These are phyloP conservation scores for Ophiocordyceps camponoti-saundersi DNA, from an alignment of 2,329 filamentous ascomycete species.

Conservation along the genomic window DNA sequence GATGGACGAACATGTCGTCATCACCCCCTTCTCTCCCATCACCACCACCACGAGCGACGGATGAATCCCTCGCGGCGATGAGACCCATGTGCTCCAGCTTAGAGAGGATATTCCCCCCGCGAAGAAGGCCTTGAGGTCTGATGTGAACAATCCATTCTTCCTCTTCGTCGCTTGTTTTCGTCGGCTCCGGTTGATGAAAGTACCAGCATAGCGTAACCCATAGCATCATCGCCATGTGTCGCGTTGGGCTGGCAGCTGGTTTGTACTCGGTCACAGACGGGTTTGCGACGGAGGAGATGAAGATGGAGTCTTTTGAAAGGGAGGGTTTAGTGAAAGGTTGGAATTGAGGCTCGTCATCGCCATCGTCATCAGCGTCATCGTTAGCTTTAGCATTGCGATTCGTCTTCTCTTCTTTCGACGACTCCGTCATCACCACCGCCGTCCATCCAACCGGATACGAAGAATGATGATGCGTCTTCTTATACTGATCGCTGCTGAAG, in stretches of 20 bases:
- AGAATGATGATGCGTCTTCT: slow-evolving; percentile 38
- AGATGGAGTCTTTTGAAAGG: slow-evolving; percentile 62
- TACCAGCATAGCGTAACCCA: slow-evolving; percentile 96
- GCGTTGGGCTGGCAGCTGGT: slow-evolving; percentile 61
- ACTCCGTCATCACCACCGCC: slow-evolving; percentile 62
- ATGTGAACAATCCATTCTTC: slow-evolving; percentile 71
- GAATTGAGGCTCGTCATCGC: background rate
- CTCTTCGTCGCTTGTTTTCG: background rate
- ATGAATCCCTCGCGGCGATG: slow-evolving; percentile 57
- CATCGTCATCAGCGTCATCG: slow-evolving; percentile 12
- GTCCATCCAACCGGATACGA: slow-evolving; percentile 79
- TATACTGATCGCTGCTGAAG: slow-evolving; percentile 71
- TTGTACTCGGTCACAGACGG: slow-evolving; percentile 68
- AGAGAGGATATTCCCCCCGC: slow-evolving; percentile 64
- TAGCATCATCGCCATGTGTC: slow-evolving; percentile 91
- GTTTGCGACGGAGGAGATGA: slow-evolving; percentile 82
- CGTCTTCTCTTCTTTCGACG: slow-evolving; percentile 8
- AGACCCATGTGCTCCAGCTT: slow-evolving; percentile 92
- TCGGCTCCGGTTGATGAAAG: slow-evolving; percentile 60
- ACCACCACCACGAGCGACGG: slow-evolving; percentile 23
- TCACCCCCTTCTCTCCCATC: slow-evolving; percentile 32
- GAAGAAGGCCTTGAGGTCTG: slow-evolving; percentile 73
- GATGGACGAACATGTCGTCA: slow-evolving; percentile 75
- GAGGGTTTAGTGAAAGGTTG: slow-evolving; percentile 51
- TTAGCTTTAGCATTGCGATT: slow-evolving; percentile 5